Base-by-base conservation (phyloP, 257 asterid species). In the Przewalskia tangutica region DNA sequence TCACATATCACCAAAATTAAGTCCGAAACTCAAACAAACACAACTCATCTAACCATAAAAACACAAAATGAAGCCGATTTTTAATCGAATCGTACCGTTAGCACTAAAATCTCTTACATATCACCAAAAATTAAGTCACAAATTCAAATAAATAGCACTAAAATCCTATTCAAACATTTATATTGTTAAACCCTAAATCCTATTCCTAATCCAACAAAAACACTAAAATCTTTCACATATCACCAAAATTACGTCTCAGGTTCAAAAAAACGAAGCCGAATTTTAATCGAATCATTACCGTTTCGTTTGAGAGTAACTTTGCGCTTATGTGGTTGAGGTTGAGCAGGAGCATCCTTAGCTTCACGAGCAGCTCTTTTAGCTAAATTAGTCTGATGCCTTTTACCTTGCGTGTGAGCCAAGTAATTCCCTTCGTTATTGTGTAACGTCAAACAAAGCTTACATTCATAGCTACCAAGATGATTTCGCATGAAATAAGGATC, bases 401-500 rank as follows among this genome's bases (percentile, higher is more conserved):
- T 96, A 83, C 99, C 99, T 85, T 94, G 99, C 4, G 99, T 96
- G 66, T 93, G 99, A 5, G 98, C 98, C 91, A 96, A 89, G 89
- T 94, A 96, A 81, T 96, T 96, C 46, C 99, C 99, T 92, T 94
- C 99, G 76, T 96, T 96, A 86, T 96, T 96, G 89, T 96, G 99
- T 86, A 94, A 83, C 10, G 99, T 94, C 90, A 96, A 89, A 65
- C 98, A 96, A 13, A 96, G 93, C 88, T 96, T 96, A 87, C 99
- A 96, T 83, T 96, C 99, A 58, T 96, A 96, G 79, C 98, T 95
- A 67, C 99, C 98, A 54, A 94, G 95, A 83, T 94, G 99, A 80
- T 96, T 96, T 70, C 98, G 97, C 99, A 96, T 96, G 77, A 96
- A 96, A 88, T 96, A 94, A 40, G 98, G 99, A 86, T 96, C 99